Percentiles rank a stretch among this genome's conserved stretches.
phyloP scores from a whole-genome alignment of 768 basidiomycete genomes.

The Termitomyces sp. region DNA sequence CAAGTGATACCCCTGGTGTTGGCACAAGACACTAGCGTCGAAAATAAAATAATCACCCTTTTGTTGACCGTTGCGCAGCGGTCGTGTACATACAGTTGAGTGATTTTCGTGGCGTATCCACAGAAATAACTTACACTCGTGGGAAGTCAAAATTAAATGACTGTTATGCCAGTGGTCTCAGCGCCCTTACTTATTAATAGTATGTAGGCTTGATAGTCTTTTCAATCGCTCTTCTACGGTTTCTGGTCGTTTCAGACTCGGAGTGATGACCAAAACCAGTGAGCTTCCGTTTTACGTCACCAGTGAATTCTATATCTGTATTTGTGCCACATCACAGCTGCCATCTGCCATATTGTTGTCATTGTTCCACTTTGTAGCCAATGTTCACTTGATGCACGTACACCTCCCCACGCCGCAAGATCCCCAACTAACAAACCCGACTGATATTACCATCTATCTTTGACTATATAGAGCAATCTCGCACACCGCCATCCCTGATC shows the following conservation, averaged over 20 bases:
- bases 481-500: not conserved
- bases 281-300: too few species aligned
- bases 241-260: not conserved
- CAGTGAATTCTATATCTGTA: too few species aligned
- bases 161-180: too few species aligned
- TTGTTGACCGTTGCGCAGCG: too few species aligned
- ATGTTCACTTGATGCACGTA: not conserved
- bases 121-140: too few species aligned
- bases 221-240: not conserved
- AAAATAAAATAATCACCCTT: not conserved
- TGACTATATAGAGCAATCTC: not conserved
- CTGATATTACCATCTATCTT: not conserved
- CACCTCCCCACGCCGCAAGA: not conserved
- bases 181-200: too few species aligned
- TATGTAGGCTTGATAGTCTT: not conserved
- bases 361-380: not conserved
- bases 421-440: not conserved
- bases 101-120: not conserved
- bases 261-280: too few species aligned
- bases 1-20: not conserved
- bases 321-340: too few species aligned
- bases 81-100: not conserved
- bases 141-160: too few species aligned
- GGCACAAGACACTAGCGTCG: not conserved
- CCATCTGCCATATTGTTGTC: not conserved